A percentile compares a stretch with the other conserved stretches of the same genome.
Conservation (phyloP, 1,284 basidiomycete genomes). For the Grifola frondosa region DNA sequence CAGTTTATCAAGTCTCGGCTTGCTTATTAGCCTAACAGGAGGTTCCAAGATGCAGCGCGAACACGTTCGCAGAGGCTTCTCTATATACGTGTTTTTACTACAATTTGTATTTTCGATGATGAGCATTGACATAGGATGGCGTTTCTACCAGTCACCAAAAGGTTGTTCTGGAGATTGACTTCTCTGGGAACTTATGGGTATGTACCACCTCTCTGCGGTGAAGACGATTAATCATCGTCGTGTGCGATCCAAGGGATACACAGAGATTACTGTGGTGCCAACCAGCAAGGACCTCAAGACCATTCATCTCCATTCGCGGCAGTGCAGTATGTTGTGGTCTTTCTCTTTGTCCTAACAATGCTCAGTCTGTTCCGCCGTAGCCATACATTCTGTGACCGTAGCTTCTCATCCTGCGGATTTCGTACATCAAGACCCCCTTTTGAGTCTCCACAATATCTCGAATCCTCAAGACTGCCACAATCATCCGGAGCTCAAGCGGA, state of each 20-base stretch:
- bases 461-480: conserved; percentile 83
- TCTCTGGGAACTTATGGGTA: conserved; percentile 79
- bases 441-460: conserved; percentile 64
- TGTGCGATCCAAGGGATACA: conserved; percentile 67
- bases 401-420: conserved; percentile 71
- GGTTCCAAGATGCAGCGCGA: conserved; percentile 61
- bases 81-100: conserved; percentile 69
- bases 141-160: conserved; percentile 89
- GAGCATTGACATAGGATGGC: conserved; percentile 47
- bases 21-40: conserved; percentile 10
- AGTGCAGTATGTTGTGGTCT: conserved; percentile 63
- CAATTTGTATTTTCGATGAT: conserved; percentile 9
- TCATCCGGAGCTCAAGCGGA: conserved; percentile 93
- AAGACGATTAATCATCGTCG: neutral
- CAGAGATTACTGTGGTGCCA: conserved; percentile 86
- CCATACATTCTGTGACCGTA: conserved; percentile 74
- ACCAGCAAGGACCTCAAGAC: conserved; percentile 74
- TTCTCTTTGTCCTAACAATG: neutral
- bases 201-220: conserved; percentile 19
- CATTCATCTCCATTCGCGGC: conserved; percentile 82
- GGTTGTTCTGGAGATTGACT: conserved; percentile 87
- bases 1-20: conserved; percentile 13
- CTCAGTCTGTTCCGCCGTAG: conserved; percentile 39
- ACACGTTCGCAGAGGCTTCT: conserved; percentile 74
- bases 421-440: conserved; percentile 73